Base-by-base conservation (phyloP, 371 early-diverging fungal species). In the Dinochytrium kinnereticum region DNA sequence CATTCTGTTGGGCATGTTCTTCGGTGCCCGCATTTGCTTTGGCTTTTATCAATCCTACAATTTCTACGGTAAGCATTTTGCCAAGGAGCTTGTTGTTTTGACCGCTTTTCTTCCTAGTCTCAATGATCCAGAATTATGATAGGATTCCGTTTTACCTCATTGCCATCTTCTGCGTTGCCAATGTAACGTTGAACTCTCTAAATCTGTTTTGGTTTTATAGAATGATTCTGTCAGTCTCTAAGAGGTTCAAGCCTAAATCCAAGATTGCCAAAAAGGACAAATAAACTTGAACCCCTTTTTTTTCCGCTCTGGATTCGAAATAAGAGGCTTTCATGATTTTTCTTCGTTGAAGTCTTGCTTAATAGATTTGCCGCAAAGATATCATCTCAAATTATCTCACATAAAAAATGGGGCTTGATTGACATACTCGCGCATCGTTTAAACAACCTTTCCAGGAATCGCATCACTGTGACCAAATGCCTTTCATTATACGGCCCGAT, bases 181-280 rank as follows among this genome's bases (percentile, higher is more conserved):
- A 92, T 74, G 71, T 90, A 1, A 81, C 87, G 0, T 84, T 94
- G 24, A 90, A 89, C 73, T 77, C 79, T 19, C 86, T 95, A 30
- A 94, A 95, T 80, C 51, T 92, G 37, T 91, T 85, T 78, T 95
- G 95, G 94, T 94, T 93, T 80, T 78, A 79, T 36, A 86, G 90
- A 76, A 95, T 95, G 93, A 81, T 93, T 26, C 61, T 39, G n/a
- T 71, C 81, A 2, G 77, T 82, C 38, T 21, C 26, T 2, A 64
- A 69, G 59, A 71, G 84, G 15, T 81, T 84, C 66, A 61, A 51
- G 36, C 61, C 61, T 15, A 61, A 61, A 24, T 13, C 61, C 3
- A 61, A 61, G 37, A 7, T n/a, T n/a, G n/a, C n/a, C 57, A 30
- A 55, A 55, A 28, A 55, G 28, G 57, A 44, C 49, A 44, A 44